Evolutionary conservation across 2,329 filamentous ascomycete species (phyloP), one percentile per base, ranked within the genome.

Genomic region (Exserohilum turcica): DNA sequence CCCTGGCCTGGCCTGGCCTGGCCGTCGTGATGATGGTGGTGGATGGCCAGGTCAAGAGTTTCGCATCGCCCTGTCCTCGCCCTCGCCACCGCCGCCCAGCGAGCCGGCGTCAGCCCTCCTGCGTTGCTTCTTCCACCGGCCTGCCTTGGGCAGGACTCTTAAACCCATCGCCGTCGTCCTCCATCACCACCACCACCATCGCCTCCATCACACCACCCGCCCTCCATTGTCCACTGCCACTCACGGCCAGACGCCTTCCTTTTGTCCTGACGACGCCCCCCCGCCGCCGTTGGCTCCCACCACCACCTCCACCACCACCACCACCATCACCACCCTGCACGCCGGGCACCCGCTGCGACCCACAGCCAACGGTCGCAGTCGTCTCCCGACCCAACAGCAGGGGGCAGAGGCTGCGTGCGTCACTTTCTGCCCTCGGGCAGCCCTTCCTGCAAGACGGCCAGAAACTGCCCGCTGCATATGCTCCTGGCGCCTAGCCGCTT

Each of bases 401-500:
- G 44, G 21, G 33, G 16, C 27, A n/a, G n/a, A n/a, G n/a, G n/a
- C 13, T n/a, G 36, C 12, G 29, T 27, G 29, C 45, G 19, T 36
- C 48, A 33, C 43, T 39, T 35, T 19, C 36, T n/a, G 24, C 28
- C 32, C 49, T 49, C 39, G 40, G 13, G 39, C 33, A 40, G 39
- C 21, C 21, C 12, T 31, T 39, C 31, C 43, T 44, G 39, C 45
- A 38, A 24, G 27, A 28, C 39, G 27, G 28, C 33, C 49, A 24
- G 10, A 35, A 16, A 28, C 43, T 43, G 37, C 38, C 16, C 24
- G 18, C 40, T 44, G 44, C 38, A 36, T 32, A 33, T n/a, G 12
- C 46, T 31, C 43, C 29, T 42, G 31, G 6, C 12, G 5, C 15
- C 46, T 54, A 50, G 46, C 51, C 40, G 6, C 28, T 54, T 54